phyloP scores from a whole-genome alignment of 352 stramenopile species.

The Phytophthora brassicae region DNA sequence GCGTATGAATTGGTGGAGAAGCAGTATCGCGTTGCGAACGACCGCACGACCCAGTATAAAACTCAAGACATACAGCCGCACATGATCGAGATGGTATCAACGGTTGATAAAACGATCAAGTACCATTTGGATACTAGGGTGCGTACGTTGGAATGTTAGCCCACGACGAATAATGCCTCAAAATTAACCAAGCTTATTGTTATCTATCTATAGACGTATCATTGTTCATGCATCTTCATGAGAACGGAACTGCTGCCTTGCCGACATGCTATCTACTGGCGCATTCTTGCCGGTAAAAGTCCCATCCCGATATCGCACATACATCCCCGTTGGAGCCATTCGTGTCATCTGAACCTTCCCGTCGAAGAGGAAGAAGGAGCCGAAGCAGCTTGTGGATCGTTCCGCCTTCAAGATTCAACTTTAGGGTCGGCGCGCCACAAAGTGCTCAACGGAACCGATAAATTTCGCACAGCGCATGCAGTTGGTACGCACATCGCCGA shows the following conservation, averaged over 20 bases:
- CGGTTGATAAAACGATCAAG: neutral
- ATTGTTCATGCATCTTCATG: neutral
- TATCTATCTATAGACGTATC: neutral
- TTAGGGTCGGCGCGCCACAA: neutral
- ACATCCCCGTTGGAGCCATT: neutral
- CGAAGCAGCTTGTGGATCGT: neutral
- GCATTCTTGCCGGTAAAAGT: neutral
- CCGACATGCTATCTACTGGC: neutral
- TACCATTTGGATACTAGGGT: neutral
- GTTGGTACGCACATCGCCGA: neutral
- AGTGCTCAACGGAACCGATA: neutral
- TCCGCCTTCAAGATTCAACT: neutral
- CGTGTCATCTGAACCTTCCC: neutral
- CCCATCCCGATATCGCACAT: neutral
- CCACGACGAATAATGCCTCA: neutral
- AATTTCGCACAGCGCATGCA: neutral
- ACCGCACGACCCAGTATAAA: neutral
- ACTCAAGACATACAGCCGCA: neutral
- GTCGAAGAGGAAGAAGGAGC: neutral
- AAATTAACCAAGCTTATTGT: neutral
- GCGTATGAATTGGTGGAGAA: neutral
- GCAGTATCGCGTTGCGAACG: neutral
- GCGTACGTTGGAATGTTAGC: neutral
- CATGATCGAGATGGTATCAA: neutral
- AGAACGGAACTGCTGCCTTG: neutral